Evolutionary conservation across 441 rosid genomes (phyloP), one percentile per base, ranked within the genome.

Genomic region (Populus tomentosa): DNA sequence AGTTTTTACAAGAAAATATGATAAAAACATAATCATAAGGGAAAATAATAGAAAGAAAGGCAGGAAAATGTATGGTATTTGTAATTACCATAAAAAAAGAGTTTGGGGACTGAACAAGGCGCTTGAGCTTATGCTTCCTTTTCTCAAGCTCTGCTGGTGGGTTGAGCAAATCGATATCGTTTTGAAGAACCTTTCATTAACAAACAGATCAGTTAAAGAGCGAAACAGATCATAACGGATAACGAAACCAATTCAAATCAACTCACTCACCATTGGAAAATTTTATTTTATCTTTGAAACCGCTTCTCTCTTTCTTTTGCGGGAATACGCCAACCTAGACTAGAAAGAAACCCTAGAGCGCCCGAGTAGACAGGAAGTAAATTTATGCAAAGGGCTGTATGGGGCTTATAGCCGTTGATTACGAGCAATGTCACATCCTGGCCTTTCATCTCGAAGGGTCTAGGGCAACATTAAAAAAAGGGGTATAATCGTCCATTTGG

Each of bases 101-200:
- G 79, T 86, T 85, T 1, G 91, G 91, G 26, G 88, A 80, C 77
- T 85, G 91, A 13, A 88, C 89, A 10, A 88, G 85, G 30, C 91
- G 87, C 85, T 86, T 86, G 81, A 85, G 89, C 74, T 86, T 88
- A 86, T 86, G 89, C 77, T 86, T 88, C 77, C 77, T 84, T 84
- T 84, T 88, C 88, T 88, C 91, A 2, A 85, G 84, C 83, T 88
- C 91, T 0, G 88, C 89, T 0, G 89, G 88, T 26, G 91, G 91
- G 36, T 86, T 83, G 36, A 86, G 80, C 84, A 86, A 82, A 79
- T 84, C 89, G 69, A 85, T 42, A 42, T 88, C 90, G 79, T 86
- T 88, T 79, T 83, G 87, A 50, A 87, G 88, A 78, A 84, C 87
- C 90, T 87, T 24, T 26, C 70, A 64, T 33, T 10, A 33, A 18